A percentile compares a stretch with the other conserved stretches of the same genome.
phyloP scores from a whole-genome alignment of 2,329 filamentous ascomycete species.

The Scedosporium dehoogii region DNA sequence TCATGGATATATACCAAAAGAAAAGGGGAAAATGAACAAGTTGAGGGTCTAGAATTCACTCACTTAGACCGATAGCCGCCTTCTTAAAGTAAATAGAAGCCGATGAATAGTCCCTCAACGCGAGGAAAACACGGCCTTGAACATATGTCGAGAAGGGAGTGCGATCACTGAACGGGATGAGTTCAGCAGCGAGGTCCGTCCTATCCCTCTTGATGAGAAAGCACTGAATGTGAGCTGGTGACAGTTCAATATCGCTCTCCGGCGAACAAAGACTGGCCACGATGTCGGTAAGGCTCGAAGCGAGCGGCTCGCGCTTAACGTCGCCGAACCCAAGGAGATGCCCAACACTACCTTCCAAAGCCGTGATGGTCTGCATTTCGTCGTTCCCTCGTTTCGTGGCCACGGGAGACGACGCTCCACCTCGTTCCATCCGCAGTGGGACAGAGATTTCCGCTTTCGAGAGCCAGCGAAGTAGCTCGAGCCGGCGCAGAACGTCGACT shows the following conservation, averaged over 20 bases:
- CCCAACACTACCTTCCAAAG: conserved; percentile 48
- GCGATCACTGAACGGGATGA: conserved; percentile 44
- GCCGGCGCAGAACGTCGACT: conserved; percentile 58
- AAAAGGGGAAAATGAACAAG: neutral
- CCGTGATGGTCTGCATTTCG: conserved; percentile 41
- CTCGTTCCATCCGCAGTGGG: conserved; percentile 30
- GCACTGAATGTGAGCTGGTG: conserved; percentile 51
- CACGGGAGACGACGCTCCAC: conserved; percentile 20
- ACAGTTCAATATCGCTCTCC: conserved; percentile 57
- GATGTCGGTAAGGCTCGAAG: conserved; percentile 55
- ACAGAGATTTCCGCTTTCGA: conserved; percentile 47
- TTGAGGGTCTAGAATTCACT: conserved; percentile 23
- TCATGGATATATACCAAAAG: neutral
- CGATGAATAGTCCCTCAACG: conserved; percentile 60
- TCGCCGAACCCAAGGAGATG: conserved; percentile 55
- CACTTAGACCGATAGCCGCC: conserved; percentile 74
- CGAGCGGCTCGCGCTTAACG: conserved; percentile 36
- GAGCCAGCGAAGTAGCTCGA: conserved; percentile 66
- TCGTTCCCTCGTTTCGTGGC: conserved; percentile 31
- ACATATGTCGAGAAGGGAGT: conserved; percentile 67
- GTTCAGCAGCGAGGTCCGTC: conserved; percentile 48
- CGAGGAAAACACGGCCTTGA: conserved; percentile 69
- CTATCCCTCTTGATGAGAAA: conserved; percentile 49
- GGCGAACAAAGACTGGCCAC: conserved; percentile 55
- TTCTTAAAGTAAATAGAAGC: conserved; percentile 73